A percentile compares a stretch with the other conserved stretches of the same genome.
phyloP scores from a whole-genome alignment of 2,329 filamentous ascomycete species.

The Venturia asperata region DNA sequence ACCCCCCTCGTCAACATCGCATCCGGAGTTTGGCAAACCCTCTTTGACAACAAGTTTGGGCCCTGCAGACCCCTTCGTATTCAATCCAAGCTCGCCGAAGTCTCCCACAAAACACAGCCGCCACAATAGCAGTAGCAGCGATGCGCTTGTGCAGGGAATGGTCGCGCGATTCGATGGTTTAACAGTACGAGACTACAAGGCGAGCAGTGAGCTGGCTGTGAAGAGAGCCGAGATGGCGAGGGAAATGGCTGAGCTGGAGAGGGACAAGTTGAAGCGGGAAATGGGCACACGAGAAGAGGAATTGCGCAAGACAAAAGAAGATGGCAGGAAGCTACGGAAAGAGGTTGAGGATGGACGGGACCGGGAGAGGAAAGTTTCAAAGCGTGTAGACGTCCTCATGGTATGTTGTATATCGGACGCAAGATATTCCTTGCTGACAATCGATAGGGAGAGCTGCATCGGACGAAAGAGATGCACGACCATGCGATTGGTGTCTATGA shows the following conservation, averaged over 20 bases:
- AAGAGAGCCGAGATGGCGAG: conserved; percentile 38
- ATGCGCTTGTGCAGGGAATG: conserved; percentile 36
- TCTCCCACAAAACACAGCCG: conserved; percentile 27
- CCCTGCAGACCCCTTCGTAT: conserved; percentile 11
- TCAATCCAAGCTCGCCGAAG: conserved; percentile 44
- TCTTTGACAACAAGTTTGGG: conserved; percentile 3
- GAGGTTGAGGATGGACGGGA: conserved; percentile 59
- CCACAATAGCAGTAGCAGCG: conserved; percentile 28
- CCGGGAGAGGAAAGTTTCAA: conserved; percentile 58
- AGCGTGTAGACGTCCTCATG: conserved; percentile 62
- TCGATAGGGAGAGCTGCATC: conserved; percentile 60
- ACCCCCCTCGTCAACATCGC: conserved; percentile 28
- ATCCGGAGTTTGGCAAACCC: conserved; percentile 26
- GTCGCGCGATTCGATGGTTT: conserved; percentile 68
- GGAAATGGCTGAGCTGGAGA: conserved; percentile 30
- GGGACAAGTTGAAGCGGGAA: conserved; percentile 44
- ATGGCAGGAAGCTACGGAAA: conserved; percentile 48
- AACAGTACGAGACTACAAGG: conserved; percentile 43
- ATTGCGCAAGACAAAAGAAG: conserved; percentile 56
- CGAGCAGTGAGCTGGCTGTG: conserved; percentile 38
- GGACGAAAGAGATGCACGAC: conserved; percentile 59
- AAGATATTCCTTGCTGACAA: conserved; percentile 36
- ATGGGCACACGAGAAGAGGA: conserved; percentile 67
- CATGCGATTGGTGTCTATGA: conserved; percentile 51
- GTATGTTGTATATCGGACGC: conserved; percentile 44